phyloP scores from a whole-genome alignment of 164 flowering plant genomes.

The Chimonanthus praecox region DNA sequence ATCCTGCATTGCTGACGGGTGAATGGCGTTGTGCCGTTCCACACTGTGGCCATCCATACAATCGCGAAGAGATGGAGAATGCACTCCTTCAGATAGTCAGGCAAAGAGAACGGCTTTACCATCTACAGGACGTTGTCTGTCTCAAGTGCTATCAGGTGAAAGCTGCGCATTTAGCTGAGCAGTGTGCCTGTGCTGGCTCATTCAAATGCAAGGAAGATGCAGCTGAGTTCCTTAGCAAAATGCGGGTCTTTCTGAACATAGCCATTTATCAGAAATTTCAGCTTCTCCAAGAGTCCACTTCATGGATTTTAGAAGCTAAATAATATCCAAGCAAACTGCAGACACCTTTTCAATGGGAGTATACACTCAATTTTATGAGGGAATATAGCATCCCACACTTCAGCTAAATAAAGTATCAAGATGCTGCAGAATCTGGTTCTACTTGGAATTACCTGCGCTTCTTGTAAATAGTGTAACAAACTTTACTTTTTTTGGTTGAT shows the following conservation, averaged over 20 bases:
- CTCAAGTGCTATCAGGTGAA: conserved; percentile 75
- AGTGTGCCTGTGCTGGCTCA: conserved; percentile 80
- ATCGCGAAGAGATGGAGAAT: conserved; percentile 85
- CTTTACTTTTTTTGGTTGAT: too few relatives aligned
- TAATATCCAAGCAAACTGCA: neutral
- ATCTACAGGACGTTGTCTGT: conserved; percentile 86
- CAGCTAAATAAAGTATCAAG: too few relatives aligned
- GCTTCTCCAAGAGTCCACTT: conserved; percentile 63
- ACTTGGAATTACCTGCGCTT: too few relatives aligned
- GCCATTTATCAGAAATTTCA: conserved; percentile 63
- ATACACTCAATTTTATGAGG: too few relatives aligned
- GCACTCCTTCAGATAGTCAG: conserved; percentile 82
- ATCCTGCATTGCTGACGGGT: conserved; percentile 50
- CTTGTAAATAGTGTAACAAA: too few relatives aligned
- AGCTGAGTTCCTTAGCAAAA: conserved; percentile 58
- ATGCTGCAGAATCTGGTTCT: too few relatives aligned
- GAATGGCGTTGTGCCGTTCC: conserved; percentile 91
- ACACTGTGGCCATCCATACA: conserved; percentile 92
- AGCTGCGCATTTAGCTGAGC: conserved; percentile 81
- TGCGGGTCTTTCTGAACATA: conserved; percentile 61
- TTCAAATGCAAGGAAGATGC: conserved; percentile 73
- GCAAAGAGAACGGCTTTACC: conserved; percentile 87
- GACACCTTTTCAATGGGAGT: too few relatives aligned
- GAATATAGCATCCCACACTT: too few relatives aligned
- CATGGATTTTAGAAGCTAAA: conserved; percentile 69